Percentiles rank a stretch among this genome's conserved stretches.
phyloP scores from a whole-genome alignment of 805 yeast genomes.

The Lipomyces lipofer region DNA sequence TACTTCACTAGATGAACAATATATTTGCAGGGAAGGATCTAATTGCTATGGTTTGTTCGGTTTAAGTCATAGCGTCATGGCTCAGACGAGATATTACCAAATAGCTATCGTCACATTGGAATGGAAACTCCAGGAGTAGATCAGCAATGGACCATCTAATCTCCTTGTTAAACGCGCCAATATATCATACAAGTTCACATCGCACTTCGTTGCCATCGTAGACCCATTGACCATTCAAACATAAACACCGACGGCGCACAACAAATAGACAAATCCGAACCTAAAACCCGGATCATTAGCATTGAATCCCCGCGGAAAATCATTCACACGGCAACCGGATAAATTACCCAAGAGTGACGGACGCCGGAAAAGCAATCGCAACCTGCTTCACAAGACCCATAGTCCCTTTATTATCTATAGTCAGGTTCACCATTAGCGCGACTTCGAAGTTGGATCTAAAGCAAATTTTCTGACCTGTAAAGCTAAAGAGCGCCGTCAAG shows the following conservation, averaged over 20 bases:
- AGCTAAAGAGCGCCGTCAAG: conserved; percentile 22
- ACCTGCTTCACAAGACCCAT: conserved; percentile 20
- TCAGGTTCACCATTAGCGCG: not conserved
- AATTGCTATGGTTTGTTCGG: too few species aligned
- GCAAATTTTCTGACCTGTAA: conserved; percentile 12
- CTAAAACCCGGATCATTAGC: conserved; percentile 10
- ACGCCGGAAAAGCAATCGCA: conserved; percentile 22
- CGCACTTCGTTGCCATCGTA: too few species aligned
- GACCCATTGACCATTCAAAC: conserved; percentile 26
- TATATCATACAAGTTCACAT: too few species aligned
- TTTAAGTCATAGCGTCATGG: too few species aligned
- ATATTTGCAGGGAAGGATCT: too few species aligned
- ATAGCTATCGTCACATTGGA: too few species aligned
- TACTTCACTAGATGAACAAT: too few species aligned
- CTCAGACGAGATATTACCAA: too few species aligned
- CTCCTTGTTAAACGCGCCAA: too few species aligned
- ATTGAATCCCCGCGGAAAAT: not conserved
- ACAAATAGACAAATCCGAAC: conserved; percentile 31
- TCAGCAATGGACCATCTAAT: too few species aligned
- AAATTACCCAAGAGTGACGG: conserved; percentile 26
- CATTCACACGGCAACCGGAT: not conserved
- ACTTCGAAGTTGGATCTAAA: not conserved
- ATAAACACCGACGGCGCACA: conserved; percentile 35
- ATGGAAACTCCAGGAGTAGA: too few species aligned
- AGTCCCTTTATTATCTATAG: conserved; percentile 21